Percentiles rank a stretch among this genome's conserved stretches.
These are phyloP conservation scores for Falciphora oryzae DNA, from an alignment of 2,329 filamentous ascomycete species.

Conservation along the genomic window DNA sequence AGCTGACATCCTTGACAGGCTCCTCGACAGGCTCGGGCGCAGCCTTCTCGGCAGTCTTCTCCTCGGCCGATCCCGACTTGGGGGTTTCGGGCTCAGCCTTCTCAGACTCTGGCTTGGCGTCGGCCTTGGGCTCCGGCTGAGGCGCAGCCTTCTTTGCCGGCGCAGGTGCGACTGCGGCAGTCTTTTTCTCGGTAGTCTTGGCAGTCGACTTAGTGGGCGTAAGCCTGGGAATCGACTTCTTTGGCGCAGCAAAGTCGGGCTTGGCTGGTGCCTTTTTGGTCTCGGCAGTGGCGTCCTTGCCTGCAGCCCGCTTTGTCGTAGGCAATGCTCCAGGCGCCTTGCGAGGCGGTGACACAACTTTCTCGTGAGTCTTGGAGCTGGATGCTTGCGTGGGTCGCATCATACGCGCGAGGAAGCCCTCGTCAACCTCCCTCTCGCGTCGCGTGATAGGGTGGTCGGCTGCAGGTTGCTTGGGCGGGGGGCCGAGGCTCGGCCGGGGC, in stretches of 20 bases:
- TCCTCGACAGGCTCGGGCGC: not conserved
- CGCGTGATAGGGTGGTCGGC: slow-evolving; percentile 41
- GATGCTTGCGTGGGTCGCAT: slow-evolving; percentile 70
- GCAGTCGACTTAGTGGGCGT: slow-evolving; percentile 10
- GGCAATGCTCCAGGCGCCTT: slow-evolving; percentile 22
- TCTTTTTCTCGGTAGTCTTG: not conserved
- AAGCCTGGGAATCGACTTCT: slow-evolving; percentile 13
- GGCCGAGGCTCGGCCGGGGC: slow-evolving; percentile 48
- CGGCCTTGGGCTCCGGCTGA: slow-evolving; percentile 21
- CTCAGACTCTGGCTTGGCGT: slow-evolving; percentile 23
- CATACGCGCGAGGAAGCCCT: slow-evolving; percentile 74
- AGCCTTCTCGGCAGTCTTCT: not conserved
- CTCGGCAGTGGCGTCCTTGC: slow-evolving; percentile 6
- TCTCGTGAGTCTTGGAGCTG: slow-evolving; percentile 62
- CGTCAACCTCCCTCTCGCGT: slow-evolving; percentile 53
- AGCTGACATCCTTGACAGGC: not conserved
- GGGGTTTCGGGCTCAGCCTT: slow-evolving; percentile 11
- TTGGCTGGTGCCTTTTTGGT: slow-evolving; percentile 18
- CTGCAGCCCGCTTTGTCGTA: slow-evolving; percentile 9
- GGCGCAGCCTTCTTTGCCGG: slow-evolving; percentile 22
- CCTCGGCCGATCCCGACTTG: not conserved
- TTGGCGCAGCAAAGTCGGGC: slow-evolving; percentile 11
- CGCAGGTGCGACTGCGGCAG: slow-evolving; percentile 21
- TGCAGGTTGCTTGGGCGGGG: slow-evolving; percentile 51
- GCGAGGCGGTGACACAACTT: slow-evolving; percentile 45